A percentile compares a stretch with the other conserved stretches of the same genome.
These are phyloP conservation scores for Dactylorhiza incarnata DNA, from an alignment of 106 monocot species.

Conservation along the genomic window DNA sequence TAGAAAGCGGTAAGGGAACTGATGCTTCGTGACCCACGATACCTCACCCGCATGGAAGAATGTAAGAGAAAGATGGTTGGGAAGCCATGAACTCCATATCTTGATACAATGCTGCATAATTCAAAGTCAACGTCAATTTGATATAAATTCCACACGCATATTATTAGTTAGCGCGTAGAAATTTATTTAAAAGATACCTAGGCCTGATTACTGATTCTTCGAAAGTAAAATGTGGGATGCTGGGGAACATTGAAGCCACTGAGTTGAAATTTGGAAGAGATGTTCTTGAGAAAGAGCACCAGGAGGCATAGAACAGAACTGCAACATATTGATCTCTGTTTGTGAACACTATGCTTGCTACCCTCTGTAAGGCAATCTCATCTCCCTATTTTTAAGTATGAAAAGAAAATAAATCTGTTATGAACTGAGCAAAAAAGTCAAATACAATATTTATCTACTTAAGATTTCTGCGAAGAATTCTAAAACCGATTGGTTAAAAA, in stretches of 20 bases:
- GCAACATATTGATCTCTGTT: constrained; percentile 12
- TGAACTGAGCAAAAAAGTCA: neutral
- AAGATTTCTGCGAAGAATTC: neutral
- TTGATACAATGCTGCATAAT: constrained; percentile 55
- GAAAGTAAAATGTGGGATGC: constrained; percentile 36
- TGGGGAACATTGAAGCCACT: constrained; percentile 53
- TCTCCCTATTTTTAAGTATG: neutral
- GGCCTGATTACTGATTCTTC: constrained; percentile 60
- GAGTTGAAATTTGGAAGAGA: constrained; percentile 32
- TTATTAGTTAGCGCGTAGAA: neutral
- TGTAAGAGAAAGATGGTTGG: constrained; percentile 76
- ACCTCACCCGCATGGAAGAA: constrained; percentile 66
- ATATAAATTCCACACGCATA: neutral
- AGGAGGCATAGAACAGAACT: constrained; percentile 59
- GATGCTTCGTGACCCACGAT: constrained; percentile 63
- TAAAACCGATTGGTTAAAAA: neutral
- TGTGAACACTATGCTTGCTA: neutral
- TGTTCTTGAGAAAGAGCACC: constrained; percentile 51
- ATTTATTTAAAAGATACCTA: constrained; percentile 22
- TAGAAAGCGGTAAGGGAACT: constrained; percentile 59
- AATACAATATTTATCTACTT: neutral
- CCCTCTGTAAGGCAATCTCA: constrained; percentile 9
- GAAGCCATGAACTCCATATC: constrained; percentile 78
- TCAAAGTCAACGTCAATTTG: neutral
- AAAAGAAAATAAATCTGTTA: neutral